These are phyloP conservation scores for Globisporangium abappressorium DNA, from an alignment of 352 stramenopile genomes.

Conservation along the genomic window DNA sequence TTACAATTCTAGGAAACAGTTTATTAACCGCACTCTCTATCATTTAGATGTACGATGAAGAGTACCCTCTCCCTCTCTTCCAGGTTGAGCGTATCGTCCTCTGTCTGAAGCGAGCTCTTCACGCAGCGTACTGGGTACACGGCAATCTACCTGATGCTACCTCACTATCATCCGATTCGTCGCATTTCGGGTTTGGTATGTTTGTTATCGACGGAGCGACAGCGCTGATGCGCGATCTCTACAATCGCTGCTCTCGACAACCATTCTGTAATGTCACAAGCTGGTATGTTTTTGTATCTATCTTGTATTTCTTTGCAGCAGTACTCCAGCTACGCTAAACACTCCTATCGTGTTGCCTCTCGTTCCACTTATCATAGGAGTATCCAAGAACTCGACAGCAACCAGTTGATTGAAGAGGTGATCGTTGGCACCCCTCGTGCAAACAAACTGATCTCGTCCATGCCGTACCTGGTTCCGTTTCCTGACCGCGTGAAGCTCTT, in stretches of 20 bases:
- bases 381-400: slow-evolving; percentile 49
- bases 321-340: neutral
- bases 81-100: slow-evolving; percentile 63
- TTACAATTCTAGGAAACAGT: slow-evolving; percentile 4
- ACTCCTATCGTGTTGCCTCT: neutral
- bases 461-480: slow-evolving; percentile 76
- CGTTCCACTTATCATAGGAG: slow-evolving; percentile 30
- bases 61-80: slow-evolving; percentile 61
- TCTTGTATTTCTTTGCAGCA: neutral
- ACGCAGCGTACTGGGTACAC: slow-evolving; percentile 52
- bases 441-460: slow-evolving; percentile 63
- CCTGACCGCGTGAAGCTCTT: slow-evolving; percentile 71
- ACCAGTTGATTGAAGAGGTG: slow-evolving; percentile 56
- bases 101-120: slow-evolving; percentile 53
- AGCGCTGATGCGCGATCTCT: slow-evolving; percentile 57
- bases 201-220: slow-evolving; percentile 57
- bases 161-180: slow-evolving; percentile 19
- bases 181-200: slow-evolving; percentile 38
- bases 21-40: neutral
- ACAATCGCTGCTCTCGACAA: slow-evolving; percentile 63
- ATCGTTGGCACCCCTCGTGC: slow-evolving; percentile 45
- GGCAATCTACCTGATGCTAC: slow-evolving; percentile 26
- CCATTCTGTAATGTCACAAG: slow-evolving; percentile 74
- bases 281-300: slow-evolving; percentile 41
- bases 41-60: slow-evolving; percentile 61